Base-by-base conservation (phyloP, 768 basidiomycete genomes). In the Epithele typhae region DNA sequence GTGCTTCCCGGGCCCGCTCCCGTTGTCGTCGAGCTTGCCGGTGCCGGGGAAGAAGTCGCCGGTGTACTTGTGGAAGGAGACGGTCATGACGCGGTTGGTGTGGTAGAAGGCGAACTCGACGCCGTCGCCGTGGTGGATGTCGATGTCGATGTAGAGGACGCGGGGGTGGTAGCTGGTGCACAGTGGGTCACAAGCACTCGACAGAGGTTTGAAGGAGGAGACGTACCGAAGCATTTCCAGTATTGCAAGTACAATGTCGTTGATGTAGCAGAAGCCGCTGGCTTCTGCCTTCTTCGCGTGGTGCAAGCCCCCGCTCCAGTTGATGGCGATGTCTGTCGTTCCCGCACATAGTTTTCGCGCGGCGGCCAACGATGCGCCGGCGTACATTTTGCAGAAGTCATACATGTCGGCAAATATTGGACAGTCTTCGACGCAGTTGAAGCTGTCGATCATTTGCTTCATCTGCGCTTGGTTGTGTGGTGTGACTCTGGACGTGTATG, bases 41-140 rank as follows among this genome's bases (percentile, higher is more conserved):
- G 95, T 99, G 0, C 94, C 93, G 0, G 95, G 95, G 66, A 99
- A 99, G 74, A 99, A 99, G 59, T 95, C 92, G 46, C 92, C 93
- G 1, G 89, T 93, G 72, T 96, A 99, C 68, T 98, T 98, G 74
- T 99, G 95, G 68, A 99, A 99, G 1, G 95, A 97, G 12, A 97
- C 91, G 0, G 95, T 98, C 80, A 97, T 87, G 53, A 99, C 95
- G n/a, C 95, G 84, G 59, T 99, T 93, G 32, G 92, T 87, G 56
- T 95, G 87, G 67, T 95, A 99, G 66, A 99, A 98, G 0, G 95
- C 96, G 50, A 95, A 87, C 61, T 99, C 92, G 2, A 99, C 96
- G 19, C 95, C 95, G 59, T 99, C 95, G 7, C 95, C 95, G 57
- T 99, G 95, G 64, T 99, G 95, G 46, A 98, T 97, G 61, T 99